Base-by-base conservation (phyloP, 345 rosid species). In the Brassica juncea region DNA sequence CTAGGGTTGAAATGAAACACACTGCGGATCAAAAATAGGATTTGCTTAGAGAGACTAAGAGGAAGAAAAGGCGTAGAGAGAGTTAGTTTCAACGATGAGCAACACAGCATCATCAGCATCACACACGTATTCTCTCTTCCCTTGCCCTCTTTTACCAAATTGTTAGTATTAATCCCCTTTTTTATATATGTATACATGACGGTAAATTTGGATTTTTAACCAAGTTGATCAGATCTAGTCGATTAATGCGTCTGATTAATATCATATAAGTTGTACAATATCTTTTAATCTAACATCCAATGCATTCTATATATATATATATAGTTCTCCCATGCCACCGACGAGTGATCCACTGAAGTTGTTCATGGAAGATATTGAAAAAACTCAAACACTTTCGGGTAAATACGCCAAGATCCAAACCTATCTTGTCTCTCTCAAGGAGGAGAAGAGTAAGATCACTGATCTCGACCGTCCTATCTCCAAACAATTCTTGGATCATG, bases 401-500 rank as follows among this genome's bases (percentile, higher is more conserved):
- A 68, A 68, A 25, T 25, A 27, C 52, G 21, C 27, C 54, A 47
- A 27, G 54, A 14, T 47, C 35, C 72, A 68, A 4, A 3, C 35
- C 27, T 7, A n/a, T 25, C 15, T 68, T 27, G 35, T 3, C 14
- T 14, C 72, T 68, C 59, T 68, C 72, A 44, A 44, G 59, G 25
- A 27, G 58, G 59, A 68, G 11, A 68, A 6, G 59, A 25, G 21
- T 47, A n/a, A 47, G 37, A 68, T 68, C 58, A 23, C 23, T 52
- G 57, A 25, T 39, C 57, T 67, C 55, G 55, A 12, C 19, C 11
- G 44, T 68, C 71, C 71, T 68, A 23, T 14, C 21, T 42, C 21
- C 58, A 68, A 42, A 23, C 21, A 68, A 42, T 28, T 61, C 66
- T 61, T 61, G 35, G 71, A 68, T 42, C 58, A 47, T 47, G 60